Evolutionary conservation across 1,139 yeast species (phyloP).

Genomic region (Geotrichum histeridarum): DNA sequence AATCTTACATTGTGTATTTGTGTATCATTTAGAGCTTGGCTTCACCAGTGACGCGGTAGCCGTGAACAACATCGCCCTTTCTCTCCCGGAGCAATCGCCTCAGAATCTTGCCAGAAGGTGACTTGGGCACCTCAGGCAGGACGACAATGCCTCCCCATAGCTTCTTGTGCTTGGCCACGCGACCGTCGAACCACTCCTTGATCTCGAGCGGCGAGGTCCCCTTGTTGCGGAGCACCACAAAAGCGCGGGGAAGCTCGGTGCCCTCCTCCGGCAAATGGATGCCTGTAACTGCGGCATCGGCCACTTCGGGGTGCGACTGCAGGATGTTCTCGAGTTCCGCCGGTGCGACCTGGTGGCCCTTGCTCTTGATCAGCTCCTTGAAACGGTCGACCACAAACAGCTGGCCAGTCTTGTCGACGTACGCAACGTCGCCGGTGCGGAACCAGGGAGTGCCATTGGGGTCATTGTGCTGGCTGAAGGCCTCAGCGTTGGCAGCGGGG

Average conservation of each 20-base stretch:
- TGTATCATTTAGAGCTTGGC: conserved; percentile 21
- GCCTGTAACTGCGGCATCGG: conserved; percentile 39
- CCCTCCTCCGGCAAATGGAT: conserved; percentile 32
- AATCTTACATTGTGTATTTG: background rate
- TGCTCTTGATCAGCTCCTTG: conserved; percentile 75
- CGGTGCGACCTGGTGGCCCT: conserved; percentile 80
- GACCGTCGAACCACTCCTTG: conserved; percentile 34
- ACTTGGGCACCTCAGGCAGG: conserved; percentile 37
- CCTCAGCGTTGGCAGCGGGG: conserved; percentile 47
- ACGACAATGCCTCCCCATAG: conserved; percentile 41
- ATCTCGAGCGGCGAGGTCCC: conserved; percentile 25
- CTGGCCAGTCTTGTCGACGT: conserved; percentile 49
- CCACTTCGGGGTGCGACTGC: conserved; percentile 40
- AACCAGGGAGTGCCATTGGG: conserved; percentile 55
- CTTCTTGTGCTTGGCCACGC: conserved; percentile 39
- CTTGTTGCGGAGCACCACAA: conserved; percentile 29
- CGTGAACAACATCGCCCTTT: conserved; percentile 25
- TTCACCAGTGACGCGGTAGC: conserved; percentile 13
- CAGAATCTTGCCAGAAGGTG: conserved; percentile 40
- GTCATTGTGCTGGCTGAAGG: conserved; percentile 35
- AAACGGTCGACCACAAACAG: conserved; percentile 65
- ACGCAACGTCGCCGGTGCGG: conserved; percentile 72
- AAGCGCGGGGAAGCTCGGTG: conserved; percentile 40
- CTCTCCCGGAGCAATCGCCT: conserved; percentile 33
- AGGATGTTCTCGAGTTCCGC: conserved; percentile 69